Conservation (phyloP, 1,284 basidiomycete genomes). For the Trichosporon faecale region DNA sequence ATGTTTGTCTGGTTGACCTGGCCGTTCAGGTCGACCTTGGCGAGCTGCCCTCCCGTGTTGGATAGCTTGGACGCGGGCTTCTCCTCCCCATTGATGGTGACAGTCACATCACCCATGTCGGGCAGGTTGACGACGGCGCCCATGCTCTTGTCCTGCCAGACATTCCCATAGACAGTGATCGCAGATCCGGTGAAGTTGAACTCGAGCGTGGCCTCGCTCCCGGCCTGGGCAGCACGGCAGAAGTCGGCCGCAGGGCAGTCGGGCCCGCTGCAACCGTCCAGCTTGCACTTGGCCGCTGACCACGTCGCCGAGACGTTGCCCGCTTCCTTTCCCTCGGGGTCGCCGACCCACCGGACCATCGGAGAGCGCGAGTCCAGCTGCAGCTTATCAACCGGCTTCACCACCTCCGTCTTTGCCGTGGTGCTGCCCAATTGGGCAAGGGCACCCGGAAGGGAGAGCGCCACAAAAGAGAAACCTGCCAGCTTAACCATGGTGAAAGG, state of each 20-base stretch:
- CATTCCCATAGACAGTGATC: not conserved
- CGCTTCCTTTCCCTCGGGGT: not conserved
- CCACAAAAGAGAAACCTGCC: not conserved
- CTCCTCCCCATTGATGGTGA: not conserved
- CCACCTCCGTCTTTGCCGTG: not conserved
- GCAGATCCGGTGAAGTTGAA: constrained; percentile 4
- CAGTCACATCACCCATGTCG: not conserved
- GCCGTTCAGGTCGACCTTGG: not conserved
- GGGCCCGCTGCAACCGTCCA: not conserved
- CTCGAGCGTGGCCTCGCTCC: not conserved
- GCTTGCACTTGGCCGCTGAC: not conserved
- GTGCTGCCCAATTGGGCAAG: not conserved
- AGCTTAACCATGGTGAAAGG: not conserved
- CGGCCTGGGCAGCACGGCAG: not conserved
- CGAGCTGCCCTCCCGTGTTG: not conserved
- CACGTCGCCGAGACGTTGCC: not conserved
- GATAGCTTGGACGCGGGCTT: not conserved
- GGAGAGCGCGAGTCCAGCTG: not conserved
- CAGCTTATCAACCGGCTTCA: not conserved
- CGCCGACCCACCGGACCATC: not conserved
- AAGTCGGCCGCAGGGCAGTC: not conserved
- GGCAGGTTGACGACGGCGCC: not conserved
- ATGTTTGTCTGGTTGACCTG: not conserved
- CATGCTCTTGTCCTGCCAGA: not conserved
- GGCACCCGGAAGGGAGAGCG: not conserved